Evolutionary conservation across 495 filamentous ascomycete species (phyloP).

Genomic region (Penicillium flavigenum): DNA sequence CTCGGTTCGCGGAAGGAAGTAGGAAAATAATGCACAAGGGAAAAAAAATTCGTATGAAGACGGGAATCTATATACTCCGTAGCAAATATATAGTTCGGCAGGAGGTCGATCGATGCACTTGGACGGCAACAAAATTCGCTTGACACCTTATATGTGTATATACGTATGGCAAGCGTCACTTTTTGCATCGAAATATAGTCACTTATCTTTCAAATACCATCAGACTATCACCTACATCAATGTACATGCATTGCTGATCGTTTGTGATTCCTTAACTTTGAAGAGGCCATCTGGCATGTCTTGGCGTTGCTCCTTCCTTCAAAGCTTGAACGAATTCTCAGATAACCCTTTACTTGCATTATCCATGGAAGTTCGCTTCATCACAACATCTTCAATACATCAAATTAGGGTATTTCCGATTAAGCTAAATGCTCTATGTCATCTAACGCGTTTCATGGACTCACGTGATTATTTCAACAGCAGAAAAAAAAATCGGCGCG

Average conservation of each 20-base stretch:
- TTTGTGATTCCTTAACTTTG: slow-evolving; percentile 19
- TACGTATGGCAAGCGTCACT: not conserved
- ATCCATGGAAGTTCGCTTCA: not conserved
- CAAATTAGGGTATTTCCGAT: not conserved
- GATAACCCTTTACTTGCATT: not conserved
- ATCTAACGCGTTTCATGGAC: slow-evolving; percentile 11
- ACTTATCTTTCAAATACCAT: not conserved
- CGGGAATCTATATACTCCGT: not conserved
- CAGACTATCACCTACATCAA: not conserved
- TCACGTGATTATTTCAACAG: slow-evolving; percentile 35
- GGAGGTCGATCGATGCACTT: not conserved
- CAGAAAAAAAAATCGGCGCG: slow-evolving; percentile 27
- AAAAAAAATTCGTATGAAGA: not conserved
- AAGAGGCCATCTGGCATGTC: slow-evolving; percentile 47
- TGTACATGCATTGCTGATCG: slow-evolving; percentile 15
- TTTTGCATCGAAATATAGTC: not conserved
- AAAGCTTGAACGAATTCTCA: not conserved
- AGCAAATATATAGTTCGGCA: not conserved
- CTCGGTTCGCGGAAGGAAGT: too few relatives aligned
- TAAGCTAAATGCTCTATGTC: slow-evolving; percentile 17
- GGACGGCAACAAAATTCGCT: not conserved
- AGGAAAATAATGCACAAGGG: not conserved
- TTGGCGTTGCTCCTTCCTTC: slow-evolving; percentile 31
- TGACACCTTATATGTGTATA: not conserved
- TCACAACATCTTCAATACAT: not conserved